These are phyloP conservation scores for Chlorella sorokiniana DNA, from an alignment of 139 green algal genomes.

Conservation along the genomic window DNA sequence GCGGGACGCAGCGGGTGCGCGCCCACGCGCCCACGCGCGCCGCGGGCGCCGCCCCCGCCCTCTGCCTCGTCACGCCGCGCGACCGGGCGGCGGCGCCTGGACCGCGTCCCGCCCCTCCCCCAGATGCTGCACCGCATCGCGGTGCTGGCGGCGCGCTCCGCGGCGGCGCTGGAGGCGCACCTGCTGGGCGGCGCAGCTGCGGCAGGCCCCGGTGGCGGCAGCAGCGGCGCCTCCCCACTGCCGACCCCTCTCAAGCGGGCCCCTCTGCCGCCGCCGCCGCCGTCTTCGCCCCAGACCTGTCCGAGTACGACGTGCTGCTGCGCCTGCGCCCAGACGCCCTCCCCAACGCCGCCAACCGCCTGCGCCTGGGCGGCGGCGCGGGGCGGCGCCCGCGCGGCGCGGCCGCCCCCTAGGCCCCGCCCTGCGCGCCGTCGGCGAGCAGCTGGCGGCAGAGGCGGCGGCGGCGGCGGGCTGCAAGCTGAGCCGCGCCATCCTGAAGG, in stretches of 20 bases:
- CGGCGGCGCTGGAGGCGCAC: constrained; percentile 13
- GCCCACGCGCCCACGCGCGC: neutral
- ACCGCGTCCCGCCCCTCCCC: constrained; percentile 14
- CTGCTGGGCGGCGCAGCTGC: constrained; percentile 9
- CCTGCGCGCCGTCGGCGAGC: constrained; percentile 3
- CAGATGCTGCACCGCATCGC: constrained; percentile 37
- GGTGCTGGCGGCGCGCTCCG: constrained; percentile 32
- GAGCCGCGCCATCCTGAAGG: constrained; percentile 38
- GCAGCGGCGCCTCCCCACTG: constrained; percentile 35
- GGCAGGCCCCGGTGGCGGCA: neutral
- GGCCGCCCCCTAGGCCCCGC: neutral
- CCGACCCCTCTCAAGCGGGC: too few relatives aligned
- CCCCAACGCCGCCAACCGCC: constrained; percentile 17
- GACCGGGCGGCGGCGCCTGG: constrained; percentile 49
- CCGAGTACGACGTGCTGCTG: constrained; percentile 69
- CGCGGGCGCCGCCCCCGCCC: constrained; percentile 24
- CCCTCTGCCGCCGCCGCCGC: neutral
- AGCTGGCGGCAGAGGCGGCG: neutral
- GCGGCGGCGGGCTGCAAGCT: constrained; percentile 7
- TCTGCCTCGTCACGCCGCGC: constrained; percentile 62
- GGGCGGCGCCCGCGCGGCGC: neutral
- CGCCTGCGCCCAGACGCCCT: constrained; percentile 65
- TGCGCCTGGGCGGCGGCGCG: neutral
- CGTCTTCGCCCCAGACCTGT: constrained; percentile 48
- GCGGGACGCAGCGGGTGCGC: constrained; percentile 18